These are phyloP conservation scores for Entomortierella beljakovae DNA, from an alignment of 192 early-diverging fungal genomes.

Conservation along the genomic window DNA sequence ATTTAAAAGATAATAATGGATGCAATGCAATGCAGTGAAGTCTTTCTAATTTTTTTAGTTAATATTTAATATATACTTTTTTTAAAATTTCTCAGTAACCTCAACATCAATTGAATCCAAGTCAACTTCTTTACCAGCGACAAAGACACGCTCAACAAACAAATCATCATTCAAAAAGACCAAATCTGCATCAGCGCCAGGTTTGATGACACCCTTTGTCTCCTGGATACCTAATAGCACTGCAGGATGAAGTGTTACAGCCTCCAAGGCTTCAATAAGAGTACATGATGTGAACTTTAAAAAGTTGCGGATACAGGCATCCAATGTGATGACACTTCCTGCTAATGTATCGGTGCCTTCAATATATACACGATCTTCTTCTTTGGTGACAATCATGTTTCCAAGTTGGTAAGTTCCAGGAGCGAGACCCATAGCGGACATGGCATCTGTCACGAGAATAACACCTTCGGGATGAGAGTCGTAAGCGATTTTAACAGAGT, in stretches of 20 bases:
- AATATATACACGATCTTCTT: slow-evolving; percentile 74
- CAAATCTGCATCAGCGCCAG: slow-evolving; percentile 83
- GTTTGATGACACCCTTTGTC: slow-evolving; percentile 76
- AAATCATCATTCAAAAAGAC: slow-evolving; percentile 77
- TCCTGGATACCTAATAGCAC: slow-evolving; percentile 77
- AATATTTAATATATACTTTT: neutral
- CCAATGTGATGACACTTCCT: slow-evolving; percentile 74
- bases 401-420: slow-evolving; percentile 78
- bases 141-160: slow-evolving; percentile 76
- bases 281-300: slow-evolving; percentile 80
- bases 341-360: slow-evolving; percentile 82
- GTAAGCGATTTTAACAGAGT: slow-evolving; percentile 85
- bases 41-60: neutral
- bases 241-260: slow-evolving; percentile 84
- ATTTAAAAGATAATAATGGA: neutral
- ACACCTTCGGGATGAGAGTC: slow-evolving; percentile 81
- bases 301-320: slow-evolving; percentile 84
- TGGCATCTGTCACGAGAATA: slow-evolving; percentile 85
- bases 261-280: slow-evolving; percentile 82
- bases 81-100: slow-evolving; percentile 49
- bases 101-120: slow-evolving; percentile 48
- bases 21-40: neutral
- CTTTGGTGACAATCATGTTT: slow-evolving; percentile 73
- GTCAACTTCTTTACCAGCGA: slow-evolving; percentile 72
- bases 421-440: slow-evolving; percentile 80